Evolutionary conservation across 345 rosid genomes (phyloP).

Genomic region (Conringia planisiliqua): DNA sequence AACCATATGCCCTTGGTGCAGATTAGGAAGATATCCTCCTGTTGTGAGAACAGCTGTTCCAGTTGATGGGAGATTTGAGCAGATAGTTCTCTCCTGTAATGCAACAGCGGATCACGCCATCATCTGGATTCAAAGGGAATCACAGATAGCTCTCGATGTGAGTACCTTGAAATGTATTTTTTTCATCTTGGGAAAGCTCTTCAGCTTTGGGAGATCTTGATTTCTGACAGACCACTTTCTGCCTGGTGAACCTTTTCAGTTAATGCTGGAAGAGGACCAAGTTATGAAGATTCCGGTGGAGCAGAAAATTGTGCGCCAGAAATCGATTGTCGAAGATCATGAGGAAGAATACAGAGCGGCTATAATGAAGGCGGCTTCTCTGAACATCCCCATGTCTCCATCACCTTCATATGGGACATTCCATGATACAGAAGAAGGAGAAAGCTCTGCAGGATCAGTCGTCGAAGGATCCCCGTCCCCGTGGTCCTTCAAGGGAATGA

Average conservation of each 20-base stretch:
- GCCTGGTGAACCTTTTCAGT: conserved; percentile 34
- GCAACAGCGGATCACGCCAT: conserved; percentile 84
- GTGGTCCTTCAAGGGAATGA: conserved; percentile 41
- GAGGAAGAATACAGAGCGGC: conserved; percentile 82
- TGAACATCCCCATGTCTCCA: conserved; percentile 63
- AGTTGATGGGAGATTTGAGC: conserved; percentile 96
- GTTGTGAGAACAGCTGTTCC: conserved; percentile 98
- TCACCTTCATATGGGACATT: conserved; percentile 80
- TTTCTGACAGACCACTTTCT: background rate
- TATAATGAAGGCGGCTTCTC: conserved; percentile 59
- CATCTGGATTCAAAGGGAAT: conserved; percentile 88
- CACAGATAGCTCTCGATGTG: conserved; percentile 77
- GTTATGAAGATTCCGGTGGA: conserved; percentile 65
- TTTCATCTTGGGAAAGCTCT: background rate
- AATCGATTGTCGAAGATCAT: conserved; percentile 68
- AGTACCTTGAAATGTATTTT: conserved; percentile 28
- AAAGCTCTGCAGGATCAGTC: conserved; percentile 48
- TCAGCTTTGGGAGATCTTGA: background rate
- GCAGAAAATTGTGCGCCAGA: conserved; percentile 78
- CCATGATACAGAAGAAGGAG: conserved; percentile 51
- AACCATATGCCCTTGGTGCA: conserved; percentile 32
- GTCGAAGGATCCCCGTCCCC: conserved; percentile 15
- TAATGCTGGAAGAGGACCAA: conserved; percentile 74
- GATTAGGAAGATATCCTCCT: conserved; percentile 87
- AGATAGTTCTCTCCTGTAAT: conserved; percentile 81